These are phyloP conservation scores for Talinum fruticosum DNA, from an alignment of 148 eudicot genomes.

Conservation along the genomic window DNA sequence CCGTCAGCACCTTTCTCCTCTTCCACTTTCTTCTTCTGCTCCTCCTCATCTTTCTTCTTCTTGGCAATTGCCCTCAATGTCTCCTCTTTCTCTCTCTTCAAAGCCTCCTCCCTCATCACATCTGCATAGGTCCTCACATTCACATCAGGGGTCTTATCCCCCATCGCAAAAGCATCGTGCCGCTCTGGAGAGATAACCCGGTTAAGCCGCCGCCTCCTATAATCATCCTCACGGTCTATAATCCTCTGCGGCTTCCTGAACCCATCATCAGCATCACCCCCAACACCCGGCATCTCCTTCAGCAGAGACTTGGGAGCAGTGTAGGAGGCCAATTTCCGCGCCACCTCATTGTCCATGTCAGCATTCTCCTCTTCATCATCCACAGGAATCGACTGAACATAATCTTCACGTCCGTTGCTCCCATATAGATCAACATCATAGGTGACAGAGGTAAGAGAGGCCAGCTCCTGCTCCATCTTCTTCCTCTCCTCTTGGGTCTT, in stretches of 20 bases:
- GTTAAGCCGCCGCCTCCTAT: slow-evolving; percentile 60
- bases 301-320: slow-evolving; percentile 78
- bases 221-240: slow-evolving; percentile 82
- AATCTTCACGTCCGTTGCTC: slow-evolving; percentile 52
- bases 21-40: slow-evolving; percentile 38
- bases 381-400: slow-evolving; percentile 63
- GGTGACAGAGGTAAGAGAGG: slow-evolving; percentile 53
- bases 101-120: slow-evolving; percentile 75
- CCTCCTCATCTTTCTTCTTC: slow-evolving; percentile 75
- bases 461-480: slow-evolving; percentile 69
- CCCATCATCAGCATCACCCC: slow-evolving; percentile 58
- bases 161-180: slow-evolving; percentile 70
- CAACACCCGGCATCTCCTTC: slow-evolving; percentile 67
- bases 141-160: slow-evolving; percentile 87
- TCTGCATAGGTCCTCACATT: slow-evolving; percentile 74
- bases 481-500: slow-evolving; percentile 86
- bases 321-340: slow-evolving; percentile 61
- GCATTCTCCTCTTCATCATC: slow-evolving; percentile 69
- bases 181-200: slow-evolving; percentile 73
- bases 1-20: slow-evolving; percentile 42
- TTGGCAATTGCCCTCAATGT: slow-evolving; percentile 54
- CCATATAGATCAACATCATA: slow-evolving; percentile 80
- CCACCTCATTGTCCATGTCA: slow-evolving; percentile 54
- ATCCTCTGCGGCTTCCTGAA: slow-evolving; percentile 62
- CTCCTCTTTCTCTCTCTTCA: slow-evolving; percentile 76